phyloP scores from a whole-genome alignment of 192 early-diverging fungal genomes.

The Umbelopsis vinacea region DNA sequence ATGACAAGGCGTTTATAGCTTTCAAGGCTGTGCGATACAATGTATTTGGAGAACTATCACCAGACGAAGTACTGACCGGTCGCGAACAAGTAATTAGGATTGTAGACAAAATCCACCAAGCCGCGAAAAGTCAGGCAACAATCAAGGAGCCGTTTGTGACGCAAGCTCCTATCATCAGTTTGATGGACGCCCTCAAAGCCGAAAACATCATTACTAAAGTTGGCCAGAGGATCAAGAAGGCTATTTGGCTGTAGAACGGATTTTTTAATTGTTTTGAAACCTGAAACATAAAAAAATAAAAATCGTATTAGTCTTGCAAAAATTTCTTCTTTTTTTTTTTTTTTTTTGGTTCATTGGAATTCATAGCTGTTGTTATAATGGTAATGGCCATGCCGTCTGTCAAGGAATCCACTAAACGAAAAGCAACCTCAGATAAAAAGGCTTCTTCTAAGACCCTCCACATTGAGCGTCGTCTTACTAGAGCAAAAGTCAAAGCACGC shows the following conservation, averaged over 20 bases:
- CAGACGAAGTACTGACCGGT: conserved; percentile 28
- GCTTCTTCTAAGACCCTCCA: not conserved
- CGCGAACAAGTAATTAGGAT: conserved; percentile 39
- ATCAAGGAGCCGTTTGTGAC: not conserved
- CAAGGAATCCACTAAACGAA: not conserved
- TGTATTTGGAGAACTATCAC: conserved; percentile 40
- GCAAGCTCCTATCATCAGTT: conserved; percentile 3
- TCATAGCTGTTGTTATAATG: not conserved
- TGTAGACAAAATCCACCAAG: conserved; percentile 36
- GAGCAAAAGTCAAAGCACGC: conserved; percentile 51
- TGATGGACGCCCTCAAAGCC: conserved; percentile 3
- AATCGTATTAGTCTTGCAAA: not conserved
- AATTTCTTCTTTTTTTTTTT: not conserved
- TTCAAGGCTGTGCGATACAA: conserved; percentile 50
- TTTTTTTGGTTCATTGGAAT: not conserved
- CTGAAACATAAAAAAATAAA: conserved; percentile 1
- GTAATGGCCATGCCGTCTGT: conserved; percentile 5
- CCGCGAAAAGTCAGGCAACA: not conserved
- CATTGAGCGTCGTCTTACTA: conserved; percentile 36
- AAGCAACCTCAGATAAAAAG: not conserved
- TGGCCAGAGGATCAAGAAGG: conserved; percentile 5
- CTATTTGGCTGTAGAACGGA: conserved; percentile 7
- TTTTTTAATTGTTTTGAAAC: not conserved
- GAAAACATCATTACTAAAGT: conserved; percentile 12
- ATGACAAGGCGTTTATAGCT: conserved; percentile 31